Conservation (phyloP, 129 eudicot genomes). For the Escallonia herrerae region DNA sequence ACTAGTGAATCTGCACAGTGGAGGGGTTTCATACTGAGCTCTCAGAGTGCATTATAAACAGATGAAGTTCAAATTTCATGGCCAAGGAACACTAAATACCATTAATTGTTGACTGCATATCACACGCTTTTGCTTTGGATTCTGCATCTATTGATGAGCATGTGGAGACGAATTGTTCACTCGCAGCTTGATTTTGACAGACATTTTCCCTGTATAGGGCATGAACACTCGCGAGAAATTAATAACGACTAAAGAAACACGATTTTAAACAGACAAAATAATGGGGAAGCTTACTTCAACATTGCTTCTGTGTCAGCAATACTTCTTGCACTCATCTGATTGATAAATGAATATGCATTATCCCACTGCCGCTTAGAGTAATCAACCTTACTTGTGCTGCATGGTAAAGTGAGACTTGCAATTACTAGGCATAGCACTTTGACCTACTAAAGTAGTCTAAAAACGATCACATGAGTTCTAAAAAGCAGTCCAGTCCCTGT, state of each 20-base stretch:
- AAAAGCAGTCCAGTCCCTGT: background rate
- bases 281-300: constrained; percentile 29
- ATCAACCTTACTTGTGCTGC: constrained; percentile 45
- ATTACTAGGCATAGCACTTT: background rate
- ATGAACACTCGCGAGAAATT: constrained; percentile 2
- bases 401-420: background rate
- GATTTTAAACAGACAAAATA: background rate
- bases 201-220: constrained; percentile 38
- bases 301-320: constrained; percentile 35
- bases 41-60: background rate
- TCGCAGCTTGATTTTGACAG: constrained; percentile 26
- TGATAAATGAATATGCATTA: constrained; percentile 35
- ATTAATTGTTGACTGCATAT: constrained; percentile 28
- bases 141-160: constrained; percentile 32
- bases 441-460: background rate
- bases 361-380: constrained; percentile 42
- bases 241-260: background rate
- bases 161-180: constrained; percentile 31
- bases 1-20: constrained; percentile 43
- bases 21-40: constrained; percentile 5
- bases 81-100: constrained; percentile 34
- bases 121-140: constrained; percentile 29
- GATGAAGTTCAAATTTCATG: background rate
- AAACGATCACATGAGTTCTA: background rate
- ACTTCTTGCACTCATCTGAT: constrained; percentile 26